Conservation (phyloP, 2,329 filamentous ascomycete genomes). For the Helotiales sp. region DNA sequence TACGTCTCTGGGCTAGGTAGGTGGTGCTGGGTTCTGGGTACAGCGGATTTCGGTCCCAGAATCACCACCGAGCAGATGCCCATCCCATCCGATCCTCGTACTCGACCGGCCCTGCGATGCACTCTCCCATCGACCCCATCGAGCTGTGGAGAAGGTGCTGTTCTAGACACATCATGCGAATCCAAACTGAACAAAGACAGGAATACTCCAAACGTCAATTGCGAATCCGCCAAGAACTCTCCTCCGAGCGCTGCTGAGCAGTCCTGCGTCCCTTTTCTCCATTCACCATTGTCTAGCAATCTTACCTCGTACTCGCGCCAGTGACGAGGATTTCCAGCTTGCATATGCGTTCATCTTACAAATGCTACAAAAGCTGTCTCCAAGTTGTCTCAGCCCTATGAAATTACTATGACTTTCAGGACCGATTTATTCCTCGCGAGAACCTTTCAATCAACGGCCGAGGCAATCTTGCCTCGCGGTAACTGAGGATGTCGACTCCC, state of each 20-base stretch:
- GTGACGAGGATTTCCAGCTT: background rate
- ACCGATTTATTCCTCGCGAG: background rate
- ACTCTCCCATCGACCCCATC: background rate
- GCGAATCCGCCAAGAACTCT: background rate
- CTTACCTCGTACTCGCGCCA: background rate
- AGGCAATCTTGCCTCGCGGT: background rate
- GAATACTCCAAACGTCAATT: background rate
- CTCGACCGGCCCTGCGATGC: background rate
- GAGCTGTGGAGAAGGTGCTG: background rate
- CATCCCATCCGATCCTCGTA: background rate
- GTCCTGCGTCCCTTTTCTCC: background rate
- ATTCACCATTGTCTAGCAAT: no score
- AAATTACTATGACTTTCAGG: background rate
- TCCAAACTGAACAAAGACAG: background rate
- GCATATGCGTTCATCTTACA: conserved; percentile 1
- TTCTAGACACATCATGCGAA: background rate
- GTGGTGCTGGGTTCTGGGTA: background rate
- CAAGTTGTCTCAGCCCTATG: conserved; percentile 27
- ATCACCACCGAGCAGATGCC: background rate
- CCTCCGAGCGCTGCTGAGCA: background rate
- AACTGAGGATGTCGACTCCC: background rate
- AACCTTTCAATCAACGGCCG: background rate
- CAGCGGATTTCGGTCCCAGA: background rate
- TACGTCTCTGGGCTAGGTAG: no score
- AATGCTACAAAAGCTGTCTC: conserved; percentile 20